phyloP scores from a whole-genome alignment of 1,284 basidiomycete species.

The Ganoderma boninense region DNA sequence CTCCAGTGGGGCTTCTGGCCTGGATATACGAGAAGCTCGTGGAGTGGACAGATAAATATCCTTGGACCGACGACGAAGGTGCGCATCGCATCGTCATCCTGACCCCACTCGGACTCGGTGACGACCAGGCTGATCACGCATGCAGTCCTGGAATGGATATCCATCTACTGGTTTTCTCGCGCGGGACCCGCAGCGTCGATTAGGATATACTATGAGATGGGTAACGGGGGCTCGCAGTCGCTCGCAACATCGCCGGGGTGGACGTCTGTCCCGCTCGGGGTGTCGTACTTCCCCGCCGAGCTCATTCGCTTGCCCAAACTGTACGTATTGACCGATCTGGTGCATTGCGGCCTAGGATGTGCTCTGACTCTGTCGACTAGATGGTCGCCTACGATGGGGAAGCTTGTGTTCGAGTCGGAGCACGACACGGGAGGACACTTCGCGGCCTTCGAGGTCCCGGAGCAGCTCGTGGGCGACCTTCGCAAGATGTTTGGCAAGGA shows the following conservation, averaged over 20 bases:
- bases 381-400: conserved; percentile 33
- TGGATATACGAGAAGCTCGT: conserved; percentile 14
- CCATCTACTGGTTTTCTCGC: conserved; percentile 69
- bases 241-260: conserved; percentile 47
- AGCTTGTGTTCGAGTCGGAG: conserved; percentile 35
- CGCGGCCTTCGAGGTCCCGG: conserved; percentile 39
- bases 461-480: conserved; percentile 36
- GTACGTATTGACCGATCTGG: conserved; percentile 40
- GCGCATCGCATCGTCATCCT: neutral
- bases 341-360: conserved; percentile 49
- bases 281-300: conserved; percentile 59
- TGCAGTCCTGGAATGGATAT: conserved; percentile 34
- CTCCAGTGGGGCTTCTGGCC: conserved; percentile 62
- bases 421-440: conserved; percentile 42
- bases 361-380: neutral
- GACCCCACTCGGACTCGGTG: no score
- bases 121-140: neutral
- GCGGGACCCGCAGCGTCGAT: conserved; percentile 47
- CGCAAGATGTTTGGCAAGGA: conserved; percentile 39
- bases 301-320: conserved; percentile 44
- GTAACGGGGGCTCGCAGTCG: neutral
- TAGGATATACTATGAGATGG: conserved; percentile 51
- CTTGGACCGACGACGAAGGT: conserved; percentile 12
- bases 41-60: neutral
- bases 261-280: conserved; percentile 47